Evolutionary conservation across 805 yeast species (phyloP).

Genomic region (Priceomyces medius): DNA sequence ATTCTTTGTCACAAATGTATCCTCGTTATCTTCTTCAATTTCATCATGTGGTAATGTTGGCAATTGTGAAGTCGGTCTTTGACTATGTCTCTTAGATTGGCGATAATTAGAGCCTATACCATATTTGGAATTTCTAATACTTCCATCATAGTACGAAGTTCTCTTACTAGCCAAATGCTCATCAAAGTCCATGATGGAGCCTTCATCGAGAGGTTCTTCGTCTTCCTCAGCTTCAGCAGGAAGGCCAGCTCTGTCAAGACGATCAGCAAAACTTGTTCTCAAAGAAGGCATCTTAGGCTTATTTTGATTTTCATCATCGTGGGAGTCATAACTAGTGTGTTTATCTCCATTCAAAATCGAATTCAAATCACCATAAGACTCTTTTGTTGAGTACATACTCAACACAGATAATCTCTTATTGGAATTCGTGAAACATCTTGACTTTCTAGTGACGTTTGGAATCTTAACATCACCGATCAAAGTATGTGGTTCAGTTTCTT

Average conservation of each 20-base stretch:
- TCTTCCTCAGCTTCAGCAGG: slow-evolving; percentile 27
- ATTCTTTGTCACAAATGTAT: slow-evolving; percentile 42
- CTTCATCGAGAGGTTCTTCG: slow-evolving; percentile 34
- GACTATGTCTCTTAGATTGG: slow-evolving; percentile 10
- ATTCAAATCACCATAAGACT: slow-evolving; percentile 60
- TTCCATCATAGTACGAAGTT: slow-evolving; percentile 36
- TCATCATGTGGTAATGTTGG: slow-evolving; percentile 27
- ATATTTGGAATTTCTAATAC: slow-evolving; percentile 25
- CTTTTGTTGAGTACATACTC: slow-evolving; percentile 67
- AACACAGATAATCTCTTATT: slow-evolving; percentile 71
- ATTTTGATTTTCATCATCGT: slow-evolving; percentile 13
- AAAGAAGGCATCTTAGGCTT: slow-evolving; percentile 18
- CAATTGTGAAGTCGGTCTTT: slow-evolving; percentile 26
- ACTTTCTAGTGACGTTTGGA: slow-evolving; percentile 70
- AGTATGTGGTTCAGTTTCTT: slow-evolving; percentile 42
- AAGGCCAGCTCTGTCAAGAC: slow-evolving; percentile 38
- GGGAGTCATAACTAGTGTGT: slow-evolving; percentile 17
- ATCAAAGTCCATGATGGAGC: slow-evolving; percentile 40
- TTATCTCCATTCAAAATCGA: slow-evolving; percentile 27
- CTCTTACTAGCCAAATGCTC: slow-evolving; percentile 41
- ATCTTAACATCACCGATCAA: slow-evolving; percentile 61
- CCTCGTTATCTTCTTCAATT: slow-evolving; percentile 21
- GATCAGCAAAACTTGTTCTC: slow-evolving; percentile 45
- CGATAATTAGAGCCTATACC: slow-evolving; percentile 8
- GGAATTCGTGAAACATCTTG: slow-evolving; percentile 58